These are phyloP conservation scores for Cylindricascospora bacillispora DNA, from an alignment of 1,139 yeast species.

Conservation along the genomic window DNA sequence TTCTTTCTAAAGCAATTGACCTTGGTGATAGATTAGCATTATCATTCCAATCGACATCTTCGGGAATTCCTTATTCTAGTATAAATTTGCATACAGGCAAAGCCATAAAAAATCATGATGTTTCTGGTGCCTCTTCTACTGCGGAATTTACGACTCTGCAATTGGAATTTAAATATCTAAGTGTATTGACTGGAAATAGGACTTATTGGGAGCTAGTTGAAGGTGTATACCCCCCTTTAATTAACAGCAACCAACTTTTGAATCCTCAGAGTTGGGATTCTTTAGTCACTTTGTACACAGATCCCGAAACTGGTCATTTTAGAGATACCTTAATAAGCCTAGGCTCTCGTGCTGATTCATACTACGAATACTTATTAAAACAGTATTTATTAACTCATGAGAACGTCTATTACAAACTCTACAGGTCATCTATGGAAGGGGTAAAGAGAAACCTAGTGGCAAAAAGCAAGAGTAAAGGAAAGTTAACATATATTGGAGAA, in stretches of 20 bases:
- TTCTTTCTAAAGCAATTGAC: conserved; percentile 66
- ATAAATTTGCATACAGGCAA: conserved; percentile 56
- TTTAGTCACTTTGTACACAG: conserved; percentile 67
- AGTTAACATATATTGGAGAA: conserved; percentile 67
- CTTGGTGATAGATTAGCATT: conserved; percentile 49
- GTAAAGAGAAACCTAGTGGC: conserved; percentile 51
- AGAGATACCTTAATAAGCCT: conserved; percentile 55
- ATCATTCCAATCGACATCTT: conserved; percentile 43
- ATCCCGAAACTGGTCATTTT: conserved; percentile 63
- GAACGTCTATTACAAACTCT: conserved; percentile 54
- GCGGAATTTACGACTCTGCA: conserved; percentile 88
- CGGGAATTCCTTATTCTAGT: conserved; percentile 69
- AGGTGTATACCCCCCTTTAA: conserved; percentile 52
- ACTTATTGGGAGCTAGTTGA: conserved; percentile 73
- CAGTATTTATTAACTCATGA: conserved; percentile 72
- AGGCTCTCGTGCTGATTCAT: conserved; percentile 89
- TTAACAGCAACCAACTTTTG: conserved; percentile 25
- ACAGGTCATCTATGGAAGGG: conserved; percentile 66
- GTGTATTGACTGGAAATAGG: conserved; percentile 67
- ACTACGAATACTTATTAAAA: conserved; percentile 79
- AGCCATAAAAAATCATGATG: conserved; percentile 52
- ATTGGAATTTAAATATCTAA: conserved; percentile 74
- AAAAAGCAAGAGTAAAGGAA: conserved; percentile 44
- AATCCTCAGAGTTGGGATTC: conserved; percentile 37
- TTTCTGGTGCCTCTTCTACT: conserved; percentile 65